Evolutionary conservation across 2,329 filamentous ascomycete species (phyloP).

Genomic region (Chrysoporthe cubensis): DNA sequence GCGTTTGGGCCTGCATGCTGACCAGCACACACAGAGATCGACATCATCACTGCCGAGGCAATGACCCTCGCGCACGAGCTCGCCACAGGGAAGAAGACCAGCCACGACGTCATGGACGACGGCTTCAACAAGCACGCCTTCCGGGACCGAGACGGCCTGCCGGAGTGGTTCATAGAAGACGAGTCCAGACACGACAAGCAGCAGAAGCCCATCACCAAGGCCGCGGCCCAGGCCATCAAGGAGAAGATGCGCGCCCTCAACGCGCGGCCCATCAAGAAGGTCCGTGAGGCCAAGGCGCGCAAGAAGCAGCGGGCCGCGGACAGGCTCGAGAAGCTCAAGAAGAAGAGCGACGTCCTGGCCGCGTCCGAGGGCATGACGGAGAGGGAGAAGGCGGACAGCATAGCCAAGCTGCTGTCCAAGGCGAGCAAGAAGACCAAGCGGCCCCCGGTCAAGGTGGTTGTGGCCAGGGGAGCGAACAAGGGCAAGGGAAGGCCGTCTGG

Average conservation of each 20-base stretch:
- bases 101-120: slow-evolving; percentile 82
- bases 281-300: slow-evolving; percentile 90
- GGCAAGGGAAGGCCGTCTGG: slow-evolving; percentile 30
- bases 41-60: slow-evolving; percentile 98
- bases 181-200: slow-evolving; percentile 81
- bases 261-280: slow-evolving; percentile 97
- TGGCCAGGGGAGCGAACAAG: slow-evolving; percentile 69
- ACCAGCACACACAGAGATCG: slow-evolving; percentile 67
- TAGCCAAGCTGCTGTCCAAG: slow-evolving; percentile 79
- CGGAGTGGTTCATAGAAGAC: slow-evolving; percentile 98
- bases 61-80: slow-evolving; percentile 96
- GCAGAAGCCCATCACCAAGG: slow-evolving; percentile 88
- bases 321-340: slow-evolving; percentile 89
- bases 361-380: slow-evolving; percentile 93
- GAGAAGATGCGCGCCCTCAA: slow-evolving; percentile 93
- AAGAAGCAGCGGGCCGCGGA: slow-evolving; percentile 97
- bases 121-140: slow-evolving; percentile 92
- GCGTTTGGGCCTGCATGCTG: not conserved
- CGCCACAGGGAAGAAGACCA: slow-evolving; percentile 81
- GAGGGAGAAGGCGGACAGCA: slow-evolving; percentile 90
- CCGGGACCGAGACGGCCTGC: slow-evolving; percentile 87
- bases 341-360: slow-evolving; percentile 89
- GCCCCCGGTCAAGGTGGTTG: slow-evolving; percentile 82
- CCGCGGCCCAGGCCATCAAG: slow-evolving; percentile 87
- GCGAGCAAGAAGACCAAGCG: slow-evolving; percentile 86